These are phyloP conservation scores for Cucurbita argyrosperma DNA, from an alignment of 306 rosid species.

Conservation along the genomic window DNA sequence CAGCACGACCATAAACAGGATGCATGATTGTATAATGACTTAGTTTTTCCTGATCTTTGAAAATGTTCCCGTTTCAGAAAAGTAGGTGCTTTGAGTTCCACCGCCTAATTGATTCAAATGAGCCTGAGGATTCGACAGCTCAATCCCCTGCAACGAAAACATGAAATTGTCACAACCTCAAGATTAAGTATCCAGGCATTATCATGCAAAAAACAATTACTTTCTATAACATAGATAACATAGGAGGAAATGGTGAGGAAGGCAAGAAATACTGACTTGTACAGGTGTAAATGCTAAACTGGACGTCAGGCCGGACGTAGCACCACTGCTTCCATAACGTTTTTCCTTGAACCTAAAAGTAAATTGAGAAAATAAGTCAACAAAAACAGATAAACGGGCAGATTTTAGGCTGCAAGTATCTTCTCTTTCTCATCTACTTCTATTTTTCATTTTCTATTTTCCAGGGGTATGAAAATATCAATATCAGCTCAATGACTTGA, in stretches of 20 bases:
- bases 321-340: conserved; percentile 82
- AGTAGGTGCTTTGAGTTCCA: conserved; percentile 92
- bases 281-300: conserved; percentile 97
- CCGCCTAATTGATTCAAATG: conserved; percentile 86
- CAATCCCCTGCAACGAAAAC: conserved; percentile 48
- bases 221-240: not conserved
- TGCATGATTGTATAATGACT: conserved; percentile 1
- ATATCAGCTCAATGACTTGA: not conserved
- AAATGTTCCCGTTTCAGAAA: conserved; percentile 90
- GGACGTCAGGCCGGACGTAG: conserved; percentile 79
- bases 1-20: not conserved
- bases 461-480: not conserved
- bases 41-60: conserved; percentile 76
- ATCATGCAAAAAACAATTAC: not conserved
- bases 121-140: conserved; percentile 92
- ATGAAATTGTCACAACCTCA: not conserved
- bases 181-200: not conserved
- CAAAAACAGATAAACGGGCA: not conserved
- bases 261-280: conserved; percentile 38
- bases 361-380: not conserved
- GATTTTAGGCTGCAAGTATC: not conserved
- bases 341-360: conserved; percentile 75
- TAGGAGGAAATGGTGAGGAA: not conserved
- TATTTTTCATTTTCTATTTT: not conserved
- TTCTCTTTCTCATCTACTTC: not conserved